Percentiles rank a stretch among this genome's conserved stretches.
Conservation (phyloP, 1,284 basidiomycete species). For the Grifola frondosa region DNA sequence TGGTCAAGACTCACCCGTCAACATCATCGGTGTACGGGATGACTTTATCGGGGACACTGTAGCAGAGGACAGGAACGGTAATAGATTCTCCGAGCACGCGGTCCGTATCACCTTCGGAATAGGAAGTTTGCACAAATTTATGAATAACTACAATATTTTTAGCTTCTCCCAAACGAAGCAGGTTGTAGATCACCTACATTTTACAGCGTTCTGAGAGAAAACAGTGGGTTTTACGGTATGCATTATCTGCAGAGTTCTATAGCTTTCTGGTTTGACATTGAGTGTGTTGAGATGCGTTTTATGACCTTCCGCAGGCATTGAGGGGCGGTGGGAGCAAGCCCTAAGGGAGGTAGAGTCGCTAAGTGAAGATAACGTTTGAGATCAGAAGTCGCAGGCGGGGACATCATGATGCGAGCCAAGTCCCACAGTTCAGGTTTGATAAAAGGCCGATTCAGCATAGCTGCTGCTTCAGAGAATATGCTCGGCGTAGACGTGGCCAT, state of each 20-base stretch:
- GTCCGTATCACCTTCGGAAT: too few species aligned
- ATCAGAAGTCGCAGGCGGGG: background rate
- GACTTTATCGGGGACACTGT: background rate
- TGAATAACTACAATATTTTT: too few species aligned
- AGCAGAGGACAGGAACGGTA: conserved; percentile 41
- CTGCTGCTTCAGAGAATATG: too few species aligned
- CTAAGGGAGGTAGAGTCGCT: conserved; percentile 49
- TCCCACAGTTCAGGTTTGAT: too few species aligned
- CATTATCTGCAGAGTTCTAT: conserved; percentile 49
- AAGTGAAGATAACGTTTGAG: background rate
- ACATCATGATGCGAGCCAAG: too few species aligned
- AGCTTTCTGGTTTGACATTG: conserved; percentile 44
- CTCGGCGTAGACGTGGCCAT: too few species aligned
- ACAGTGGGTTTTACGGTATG: conserved; percentile 32
- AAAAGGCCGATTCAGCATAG: too few species aligned
- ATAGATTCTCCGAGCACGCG: conserved; percentile 41
- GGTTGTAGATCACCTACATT: conserved; percentile 45
- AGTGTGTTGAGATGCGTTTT: conserved; percentile 46
- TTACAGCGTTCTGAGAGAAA: conserved; percentile 31
- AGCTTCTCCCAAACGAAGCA: too few species aligned
- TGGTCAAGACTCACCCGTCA: conserved; percentile 8
- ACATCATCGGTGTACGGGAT: conserved; percentile 7
- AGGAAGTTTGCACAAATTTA: too few species aligned
- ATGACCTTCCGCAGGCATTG: conserved; percentile 41
- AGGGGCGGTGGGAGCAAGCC: conserved; percentile 34